Evolutionary conservation across 495 filamentous ascomycete species (phyloP).

Genomic region (Hypomontagnella monticulosa): DNA sequence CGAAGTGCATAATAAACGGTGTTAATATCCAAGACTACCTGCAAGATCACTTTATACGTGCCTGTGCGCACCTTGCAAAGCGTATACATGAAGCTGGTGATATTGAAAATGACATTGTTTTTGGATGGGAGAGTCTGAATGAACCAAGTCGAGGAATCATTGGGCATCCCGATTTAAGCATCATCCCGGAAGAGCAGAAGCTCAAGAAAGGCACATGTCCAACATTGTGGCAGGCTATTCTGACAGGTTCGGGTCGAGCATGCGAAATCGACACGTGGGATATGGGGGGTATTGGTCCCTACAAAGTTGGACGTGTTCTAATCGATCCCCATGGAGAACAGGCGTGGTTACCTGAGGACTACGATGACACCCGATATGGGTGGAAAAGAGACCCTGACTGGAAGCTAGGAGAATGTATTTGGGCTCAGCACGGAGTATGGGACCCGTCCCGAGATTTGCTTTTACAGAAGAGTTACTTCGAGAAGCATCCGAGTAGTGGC

Average conservation of each 20-base stretch:
- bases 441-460: conserved; percentile 81
- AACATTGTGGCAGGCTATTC: conserved; percentile 92
- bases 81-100: conserved; percentile 91
- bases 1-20: conserved; percentile 93
- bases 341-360: conserved; percentile 82
- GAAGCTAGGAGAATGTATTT: conserved; percentile 92
- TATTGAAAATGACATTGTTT: conserved; percentile 85
- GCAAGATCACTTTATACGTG: conserved; percentile 84
- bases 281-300: conserved; percentile 90
- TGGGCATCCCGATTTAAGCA: conserved; percentile 83
- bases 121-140: conserved; percentile 96
- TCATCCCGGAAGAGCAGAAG: conserved; percentile 87
- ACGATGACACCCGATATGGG: conserved; percentile 88
- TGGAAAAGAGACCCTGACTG: conserved; percentile 89
- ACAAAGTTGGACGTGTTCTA: conserved; percentile 82
- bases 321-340: conserved; percentile 88
- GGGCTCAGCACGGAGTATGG: conserved; percentile 98
- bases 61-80: conserved; percentile 80
- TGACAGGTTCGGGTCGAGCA: conserved; percentile 87
- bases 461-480: conserved; percentile 88
- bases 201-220: conserved; percentile 93
- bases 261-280: conserved; percentile 92
- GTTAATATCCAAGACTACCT: conserved; percentile 97
- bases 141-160: conserved; percentile 92
- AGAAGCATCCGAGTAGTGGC: conserved; percentile 74